Evolutionary conservation across 768 basidiomycete genomes (phyloP), one percentile per base, ranked within the genome.

Genomic region (Naganishia onofrii): DNA sequence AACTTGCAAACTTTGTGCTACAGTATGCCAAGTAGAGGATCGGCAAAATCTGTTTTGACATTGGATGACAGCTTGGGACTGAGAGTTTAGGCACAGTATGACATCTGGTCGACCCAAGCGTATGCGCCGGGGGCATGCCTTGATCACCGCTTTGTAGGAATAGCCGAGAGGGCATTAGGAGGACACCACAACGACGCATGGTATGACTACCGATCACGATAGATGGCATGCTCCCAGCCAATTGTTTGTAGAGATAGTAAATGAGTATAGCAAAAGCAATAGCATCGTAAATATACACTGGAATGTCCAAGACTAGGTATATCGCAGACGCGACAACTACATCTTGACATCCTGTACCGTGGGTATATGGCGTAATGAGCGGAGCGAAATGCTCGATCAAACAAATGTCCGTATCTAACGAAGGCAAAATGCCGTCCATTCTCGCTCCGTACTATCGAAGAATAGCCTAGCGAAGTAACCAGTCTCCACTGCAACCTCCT

Each of bases 351-450:
- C 60, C 60, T 63, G 60, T 29, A 63, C 60, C 38, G 36, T 58
- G 60, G 60, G 60, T 63, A 63, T 63, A 63, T 42, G 48, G 60
- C 38, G 60, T 63, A 21, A 63, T 63, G 42, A 26, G 15, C n/a
- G 38, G 23, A 44, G 38, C 38, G 23, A 17, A 44, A 29, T 2
- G 60, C 60, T 63, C 21, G 21, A 28, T 26, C 60, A 42, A 42
- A 42, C 36, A 36, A 63, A 15, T 63, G 60, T 63, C 60, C 60
- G 38, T 42, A 44, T 44, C 28, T 26, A 63, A 63, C 60, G 60
- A 63, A 34, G 15, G n/a, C 38, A 63, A 42, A 29, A 26, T 26
- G n/a, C 8, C 38, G 36, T 63, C 10, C 42, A 44, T 42, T n/a
- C 28, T 29, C 23, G 38, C 60, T 55, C 32, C 23, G 26, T 63